Percentiles rank a stretch among this genome's conserved stretches.
Conservation (phyloP, 805 yeast species). For the Spathaspora girioi region DNA sequence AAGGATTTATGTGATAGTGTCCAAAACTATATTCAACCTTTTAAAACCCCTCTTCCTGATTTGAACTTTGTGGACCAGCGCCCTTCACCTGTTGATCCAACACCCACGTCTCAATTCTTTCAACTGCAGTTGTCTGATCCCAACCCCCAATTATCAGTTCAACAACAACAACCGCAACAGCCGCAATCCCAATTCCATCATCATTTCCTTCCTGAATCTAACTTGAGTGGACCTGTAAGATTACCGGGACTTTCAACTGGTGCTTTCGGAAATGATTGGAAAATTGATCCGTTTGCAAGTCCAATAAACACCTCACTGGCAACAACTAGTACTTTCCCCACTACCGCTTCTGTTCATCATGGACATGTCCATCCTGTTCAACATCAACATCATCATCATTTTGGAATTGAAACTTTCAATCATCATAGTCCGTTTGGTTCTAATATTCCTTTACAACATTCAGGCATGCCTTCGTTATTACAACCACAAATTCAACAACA, state of each 20-base stretch:
- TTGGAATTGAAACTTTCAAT: conserved; percentile 1
- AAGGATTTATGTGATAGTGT: conserved; percentile 49
- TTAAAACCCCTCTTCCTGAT: conserved; percentile 52
- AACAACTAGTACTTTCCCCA: conserved; percentile 5
- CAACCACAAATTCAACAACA: conserved; percentile 26
- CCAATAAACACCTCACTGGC: conserved; percentile 11
- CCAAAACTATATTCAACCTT: conserved; percentile 55
- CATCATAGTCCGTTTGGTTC: neutral
- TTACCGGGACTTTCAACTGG: conserved; percentile 1
- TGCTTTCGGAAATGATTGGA: conserved; percentile 21
- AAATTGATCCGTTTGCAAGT: conserved; percentile 16
- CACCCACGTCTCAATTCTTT: neutral
- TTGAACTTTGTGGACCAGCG: conserved; percentile 5
- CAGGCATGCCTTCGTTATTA: conserved; percentile 31
- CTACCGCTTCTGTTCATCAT: no score
- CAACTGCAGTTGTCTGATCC: neutral
- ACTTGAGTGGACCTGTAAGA: conserved; percentile 15
- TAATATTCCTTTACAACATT: conserved; percentile 3
- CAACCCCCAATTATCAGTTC: conserved; percentile 1
- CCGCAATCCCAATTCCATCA: conserved; percentile 26
- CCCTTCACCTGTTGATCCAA: conserved; percentile 1
- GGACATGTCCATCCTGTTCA: conserved; percentile 6
- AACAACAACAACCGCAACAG: neutral
- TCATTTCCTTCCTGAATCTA: conserved; percentile 18
- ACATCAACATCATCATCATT: conserved; percentile 10